Evolutionary conservation across 2,329 filamentous ascomycete species (phyloP), one percentile per base, ranked within the genome.

Genomic region (Tolypocladium guangdongense): DNA sequence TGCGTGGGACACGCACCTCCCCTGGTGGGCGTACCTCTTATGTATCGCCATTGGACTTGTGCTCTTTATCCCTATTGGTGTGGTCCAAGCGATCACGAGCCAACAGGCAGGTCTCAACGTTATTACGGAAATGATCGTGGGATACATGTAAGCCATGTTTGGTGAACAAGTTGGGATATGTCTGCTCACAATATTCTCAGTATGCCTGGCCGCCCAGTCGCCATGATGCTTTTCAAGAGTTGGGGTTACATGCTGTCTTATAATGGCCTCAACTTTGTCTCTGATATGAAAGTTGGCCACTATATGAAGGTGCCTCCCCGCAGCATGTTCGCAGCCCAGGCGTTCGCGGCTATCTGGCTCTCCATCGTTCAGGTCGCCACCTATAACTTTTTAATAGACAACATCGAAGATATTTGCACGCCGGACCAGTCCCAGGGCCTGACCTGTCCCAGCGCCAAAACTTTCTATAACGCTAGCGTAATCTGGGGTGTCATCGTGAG

Each of bases 381-480:
- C 4, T 71, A 71, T 62, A 69, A 72, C 64, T 71, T 70, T 55
- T 55, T 71, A 49, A 69, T 71, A 37, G 69, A 59, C 24, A 71
- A 77, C 52, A 81, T 84, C 56, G 58, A 72, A 1, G 71, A 72
- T 6, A 73, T 84, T 30, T 85, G 82, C 66, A 72, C 70, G 1
- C 52, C 61, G 0, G 38, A 71, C 0, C 78, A 82, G 57, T 33
- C 62, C 2, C 74, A 76, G 59, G 74, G 76, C 51, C 77, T 82
- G 59, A 78, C 70, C 24, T 84, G 81, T 60, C 81, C 81, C 6
- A 72, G 74, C 36, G 77, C 77, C 18, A 74, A 74, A 32, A 78
- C 81, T 0, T 84, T 83, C 63, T 84, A 80, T 68, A 81, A 78
- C 24, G 77, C 76, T 30, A 80, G 77, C 22, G 72, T 82, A 4